Evolutionary conservation across 129 eudicot genomes (phyloP), one percentile per base, ranked within the genome.

Genomic region (Pulicaria dysenterica): DNA sequence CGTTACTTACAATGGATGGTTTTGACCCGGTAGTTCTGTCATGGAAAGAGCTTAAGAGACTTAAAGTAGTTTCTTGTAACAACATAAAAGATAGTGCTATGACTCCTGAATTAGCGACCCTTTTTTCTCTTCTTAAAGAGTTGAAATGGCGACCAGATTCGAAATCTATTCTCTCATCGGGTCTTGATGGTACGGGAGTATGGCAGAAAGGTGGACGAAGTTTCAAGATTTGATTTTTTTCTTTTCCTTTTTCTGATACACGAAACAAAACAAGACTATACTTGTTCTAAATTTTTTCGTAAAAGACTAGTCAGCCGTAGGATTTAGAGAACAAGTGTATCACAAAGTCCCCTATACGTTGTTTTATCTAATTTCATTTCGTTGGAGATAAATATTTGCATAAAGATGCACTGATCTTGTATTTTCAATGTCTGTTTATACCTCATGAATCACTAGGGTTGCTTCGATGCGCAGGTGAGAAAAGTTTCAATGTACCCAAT

Each of bases 81-180:
- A 84, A 83, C 69, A 78, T 94, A 58, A 94, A 88, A 70, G 99
- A 86, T 74, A 77, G 88, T 57, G 97, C 86, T 10, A 83, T 88
- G 75, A 82, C 99, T 19, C 80, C 96, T 6, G 89, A 77, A 57
- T 82, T 94, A 67, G 97, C 99, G n/a, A 69, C 81, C 4, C 77
- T 90, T 55, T 94, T 94, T 77, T 85, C 88, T 19, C 72, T 58
- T 80, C 95, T 94, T 56, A 94, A 90, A 82, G 99, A 90, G 85
- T 62, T 90, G 73, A 90, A 82, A 67, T 94, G 99, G 99, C 80
- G 92, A 8, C 97, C 99, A 4, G 99, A 90, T 88, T 82, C 97
- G 58, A 76, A 77, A 73, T 90, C 99, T 43, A 81, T 94, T 61
- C 80, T 94, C 43, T 73, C 87, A 46, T 79, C 96, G 13, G 85